These are phyloP conservation scores for Chlorella sp. DNA, from an alignment of 139 green algal genomes.

Conservation along the genomic window DNA sequence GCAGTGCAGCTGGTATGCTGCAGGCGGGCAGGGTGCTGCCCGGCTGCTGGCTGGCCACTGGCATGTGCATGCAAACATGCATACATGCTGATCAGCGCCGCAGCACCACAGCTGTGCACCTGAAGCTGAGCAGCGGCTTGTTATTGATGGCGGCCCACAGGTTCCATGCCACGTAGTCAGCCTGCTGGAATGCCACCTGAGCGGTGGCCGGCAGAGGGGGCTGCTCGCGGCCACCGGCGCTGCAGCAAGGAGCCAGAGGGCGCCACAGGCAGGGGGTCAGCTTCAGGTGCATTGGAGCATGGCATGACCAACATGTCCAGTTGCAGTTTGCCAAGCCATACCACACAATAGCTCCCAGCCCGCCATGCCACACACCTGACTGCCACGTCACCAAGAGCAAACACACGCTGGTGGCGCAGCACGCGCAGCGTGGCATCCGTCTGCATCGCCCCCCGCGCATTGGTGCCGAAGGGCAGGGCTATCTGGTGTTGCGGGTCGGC, in stretches of 20 bases:
- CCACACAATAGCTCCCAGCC: too few species aligned
- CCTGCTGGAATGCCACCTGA: constrained; percentile 98
- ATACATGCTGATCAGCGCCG: too few species aligned
- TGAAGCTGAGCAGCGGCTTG: constrained; percentile 91
- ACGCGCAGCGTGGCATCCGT: constrained; percentile 90
- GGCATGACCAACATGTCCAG: too few species aligned
- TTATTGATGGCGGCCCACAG: constrained; percentile 94
- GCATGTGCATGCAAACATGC: too few species aligned
- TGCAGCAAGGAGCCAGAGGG: neutral
- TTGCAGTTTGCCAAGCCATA: too few species aligned
- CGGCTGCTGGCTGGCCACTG: too few species aligned
- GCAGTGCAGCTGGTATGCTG: neutral
- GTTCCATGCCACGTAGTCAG: constrained; percentile 99
- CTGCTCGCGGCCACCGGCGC: neutral
- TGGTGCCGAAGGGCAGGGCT: constrained; percentile 78
- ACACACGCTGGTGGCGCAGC: constrained; percentile 75
- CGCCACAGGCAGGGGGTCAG: too few species aligned
- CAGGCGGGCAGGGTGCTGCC: too few species aligned
- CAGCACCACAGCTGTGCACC: too few species aligned
- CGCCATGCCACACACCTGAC: constrained; percentile 6
- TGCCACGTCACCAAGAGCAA: constrained; percentile 93
- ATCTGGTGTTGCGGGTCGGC: neutral
- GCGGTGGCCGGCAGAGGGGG: constrained; percentile 69
- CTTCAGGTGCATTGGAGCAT: too few species aligned
- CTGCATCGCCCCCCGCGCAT: constrained; percentile 62